These are phyloP conservation scores for Auricularia auricula-judae DNA, from an alignment of 768 basidiomycete genomes.

Conservation along the genomic window DNA sequence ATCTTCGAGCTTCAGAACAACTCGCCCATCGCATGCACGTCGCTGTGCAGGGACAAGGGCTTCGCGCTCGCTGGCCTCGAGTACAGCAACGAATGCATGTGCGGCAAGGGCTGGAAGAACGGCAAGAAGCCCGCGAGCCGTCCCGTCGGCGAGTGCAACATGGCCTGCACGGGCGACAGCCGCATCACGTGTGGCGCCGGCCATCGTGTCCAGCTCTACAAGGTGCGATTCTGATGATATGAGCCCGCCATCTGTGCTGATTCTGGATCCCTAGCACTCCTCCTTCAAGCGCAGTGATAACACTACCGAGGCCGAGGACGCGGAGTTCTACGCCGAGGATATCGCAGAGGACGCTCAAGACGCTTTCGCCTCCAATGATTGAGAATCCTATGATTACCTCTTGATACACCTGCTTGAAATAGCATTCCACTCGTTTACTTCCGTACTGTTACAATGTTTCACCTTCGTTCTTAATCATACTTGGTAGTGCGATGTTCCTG, in stretches of 20 bases:
- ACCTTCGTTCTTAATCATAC: no score
- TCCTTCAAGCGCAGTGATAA: no score
- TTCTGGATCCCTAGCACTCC: background rate
- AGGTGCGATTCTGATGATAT: background rate
- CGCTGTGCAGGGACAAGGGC: background rate
- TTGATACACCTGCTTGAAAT: no score
- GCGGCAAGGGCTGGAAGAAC: background rate
- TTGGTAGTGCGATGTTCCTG: no score
- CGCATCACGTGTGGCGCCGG: background rate
- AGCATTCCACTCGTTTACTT: no score
- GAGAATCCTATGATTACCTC: no score
- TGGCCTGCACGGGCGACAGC: background rate
- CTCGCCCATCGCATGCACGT: background rate
- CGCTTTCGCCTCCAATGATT: no score
- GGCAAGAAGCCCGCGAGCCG: background rate
- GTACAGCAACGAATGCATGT: conserved; percentile 1
- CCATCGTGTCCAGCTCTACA: background rate
- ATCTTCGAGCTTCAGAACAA: background rate
- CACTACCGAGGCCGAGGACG: no score
- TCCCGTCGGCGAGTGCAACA: background rate
- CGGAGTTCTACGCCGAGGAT: no score
- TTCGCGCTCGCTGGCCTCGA: background rate
- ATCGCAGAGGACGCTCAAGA: no score
- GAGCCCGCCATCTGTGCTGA: no score
- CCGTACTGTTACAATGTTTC: no score